Conservation (phyloP, 768 basidiomycete genomes). For the Dendrothele bispora region DNA sequence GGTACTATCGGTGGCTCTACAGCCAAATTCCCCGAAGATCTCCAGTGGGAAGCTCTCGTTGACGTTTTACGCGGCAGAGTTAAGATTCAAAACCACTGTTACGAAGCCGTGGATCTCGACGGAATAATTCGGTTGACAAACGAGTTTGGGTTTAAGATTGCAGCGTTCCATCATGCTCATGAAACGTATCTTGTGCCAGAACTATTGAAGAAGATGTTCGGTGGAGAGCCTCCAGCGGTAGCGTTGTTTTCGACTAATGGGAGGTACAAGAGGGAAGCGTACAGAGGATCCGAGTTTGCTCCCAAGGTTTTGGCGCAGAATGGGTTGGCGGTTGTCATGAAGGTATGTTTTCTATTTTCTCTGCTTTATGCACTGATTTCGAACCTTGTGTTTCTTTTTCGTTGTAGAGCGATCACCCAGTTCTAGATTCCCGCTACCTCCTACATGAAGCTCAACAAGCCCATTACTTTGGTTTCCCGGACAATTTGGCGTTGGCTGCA, state of each 20-base stretch:
- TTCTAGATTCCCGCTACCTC: slow-evolving; percentile 66
- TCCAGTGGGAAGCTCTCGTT: slow-evolving; percentile 74
- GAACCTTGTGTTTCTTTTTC: background rate
- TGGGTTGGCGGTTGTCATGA: slow-evolving; percentile 74
- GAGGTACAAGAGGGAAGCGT: slow-evolving; percentile 71
- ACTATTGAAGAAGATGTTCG: slow-evolving; percentile 70
- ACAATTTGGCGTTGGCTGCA: slow-evolving; percentile 62
- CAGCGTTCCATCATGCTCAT: slow-evolving; percentile 77
- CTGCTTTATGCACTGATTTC: slow-evolving; percentile 11
- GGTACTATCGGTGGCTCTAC: slow-evolving; percentile 43
- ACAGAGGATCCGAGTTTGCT: slow-evolving; percentile 77
- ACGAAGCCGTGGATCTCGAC: slow-evolving; percentile 69
- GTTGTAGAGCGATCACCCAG: slow-evolving; percentile 59
- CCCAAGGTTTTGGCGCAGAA: slow-evolving; percentile 67
- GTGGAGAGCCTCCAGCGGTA: slow-evolving; percentile 67
- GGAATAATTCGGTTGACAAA: slow-evolving; percentile 44
- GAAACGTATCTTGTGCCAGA: slow-evolving; percentile 88
- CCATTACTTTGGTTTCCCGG: slow-evolving; percentile 69
- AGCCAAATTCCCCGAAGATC: slow-evolving; percentile 57
- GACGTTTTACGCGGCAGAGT: slow-evolving; percentile 78
- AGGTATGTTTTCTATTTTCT: slow-evolving; percentile 36
- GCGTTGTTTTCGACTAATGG: slow-evolving; percentile 68
- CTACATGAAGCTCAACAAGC: slow-evolving; percentile 79
- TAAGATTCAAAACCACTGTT: slow-evolving; percentile 65
- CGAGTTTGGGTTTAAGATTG: slow-evolving; percentile 46